Conservation (phyloP, 1,284 basidiomycete species). For the Tausonia pullulans region DNA sequence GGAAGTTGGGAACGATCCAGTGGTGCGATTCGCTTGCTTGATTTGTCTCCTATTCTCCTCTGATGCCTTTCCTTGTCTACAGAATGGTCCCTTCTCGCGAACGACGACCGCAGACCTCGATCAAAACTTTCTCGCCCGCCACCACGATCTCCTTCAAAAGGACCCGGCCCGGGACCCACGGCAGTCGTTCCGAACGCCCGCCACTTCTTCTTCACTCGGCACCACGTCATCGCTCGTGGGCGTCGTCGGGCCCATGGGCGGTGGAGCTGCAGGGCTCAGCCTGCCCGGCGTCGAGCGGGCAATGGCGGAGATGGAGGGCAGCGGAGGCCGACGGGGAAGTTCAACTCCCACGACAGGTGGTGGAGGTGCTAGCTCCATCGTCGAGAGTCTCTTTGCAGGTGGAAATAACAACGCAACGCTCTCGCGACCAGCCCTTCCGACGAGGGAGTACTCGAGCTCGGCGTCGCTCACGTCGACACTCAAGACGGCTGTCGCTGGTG, state of each 20-base stretch:
- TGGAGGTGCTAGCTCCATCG: too few relatives aligned
- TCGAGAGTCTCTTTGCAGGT: too few relatives aligned
- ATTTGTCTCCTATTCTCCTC: background rate
- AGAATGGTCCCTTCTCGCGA: conserved; percentile 16
- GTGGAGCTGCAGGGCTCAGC: conserved; percentile 51
- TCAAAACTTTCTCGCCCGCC: conserved; percentile 72
- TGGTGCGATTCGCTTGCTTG: conserved; percentile 21
- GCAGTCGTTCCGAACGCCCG: conserved; percentile 49
- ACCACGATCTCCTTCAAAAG: conserved; percentile 79
- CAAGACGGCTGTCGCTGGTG: too few relatives aligned
- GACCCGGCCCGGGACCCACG: conserved; percentile 78
- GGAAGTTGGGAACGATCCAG: conserved; percentile 25
- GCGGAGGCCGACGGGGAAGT: background rate
- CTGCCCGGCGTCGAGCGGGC: conserved; percentile 76
- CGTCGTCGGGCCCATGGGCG: conserved; percentile 79
- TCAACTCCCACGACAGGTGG: background rate
- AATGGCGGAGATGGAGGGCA: conserved; percentile 70
- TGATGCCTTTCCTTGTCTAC: background rate
- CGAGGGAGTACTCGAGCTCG: too few relatives aligned
- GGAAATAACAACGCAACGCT: too few relatives aligned
- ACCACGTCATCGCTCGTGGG: conserved; percentile 33
- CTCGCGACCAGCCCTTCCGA: too few relatives aligned
- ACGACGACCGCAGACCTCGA: conserved; percentile 45
- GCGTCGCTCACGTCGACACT: too few relatives aligned
- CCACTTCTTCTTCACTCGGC: background rate